A percentile compares a stretch with the other conserved stretches of the same genome.
Evolutionary conservation across 495 filamentous ascomycete species (phyloP).

Genomic region (Hyaloscypha variabilis): DNA sequence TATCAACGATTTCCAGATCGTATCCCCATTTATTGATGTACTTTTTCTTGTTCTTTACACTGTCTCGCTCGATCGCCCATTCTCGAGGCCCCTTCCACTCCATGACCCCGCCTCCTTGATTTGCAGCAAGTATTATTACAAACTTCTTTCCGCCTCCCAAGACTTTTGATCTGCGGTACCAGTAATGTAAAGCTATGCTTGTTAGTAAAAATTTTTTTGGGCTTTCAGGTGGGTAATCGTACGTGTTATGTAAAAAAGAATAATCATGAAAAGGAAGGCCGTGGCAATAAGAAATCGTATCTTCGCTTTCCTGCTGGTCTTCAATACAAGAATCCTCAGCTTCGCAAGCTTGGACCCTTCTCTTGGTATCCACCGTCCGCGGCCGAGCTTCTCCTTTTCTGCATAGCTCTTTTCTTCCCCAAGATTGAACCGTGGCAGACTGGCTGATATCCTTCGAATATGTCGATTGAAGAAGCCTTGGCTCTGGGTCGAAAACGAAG

Average conservation of each 20-base stretch:
- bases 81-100: constrained; percentile 97
- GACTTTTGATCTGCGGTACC: constrained; percentile 47
- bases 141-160: constrained; percentile 87
- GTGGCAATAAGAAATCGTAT: constrained; percentile 60
- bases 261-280: constrained; percentile 60
- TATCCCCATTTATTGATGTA: constrained; percentile 93
- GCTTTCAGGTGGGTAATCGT: constrained; percentile 36
- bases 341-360: constrained; percentile 38
- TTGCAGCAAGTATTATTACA: constrained; percentile 92
- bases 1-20: constrained; percentile 92
- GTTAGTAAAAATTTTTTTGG: constrained; percentile 10
- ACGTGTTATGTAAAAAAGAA: constrained; percentile 73
- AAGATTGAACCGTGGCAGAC: constrained; percentile 69
- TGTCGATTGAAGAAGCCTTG: constrained; percentile 83
- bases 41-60: constrained; percentile 88
- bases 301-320: constrained; percentile 44
- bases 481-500: constrained; percentile 78
- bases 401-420: constrained; percentile 47
- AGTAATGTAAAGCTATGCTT: constrained; percentile 45
- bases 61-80: constrained; percentile 98
- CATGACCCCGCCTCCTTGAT: constrained; percentile 96
- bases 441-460: constrained; percentile 72
- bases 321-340: constrained; percentile 20
- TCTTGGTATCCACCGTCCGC: constrained; percentile 37
- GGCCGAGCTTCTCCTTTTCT: constrained; percentile 78